Conservation (phyloP, 2,329 filamentous ascomycete species). For the Xylaria sp. region DNA sequence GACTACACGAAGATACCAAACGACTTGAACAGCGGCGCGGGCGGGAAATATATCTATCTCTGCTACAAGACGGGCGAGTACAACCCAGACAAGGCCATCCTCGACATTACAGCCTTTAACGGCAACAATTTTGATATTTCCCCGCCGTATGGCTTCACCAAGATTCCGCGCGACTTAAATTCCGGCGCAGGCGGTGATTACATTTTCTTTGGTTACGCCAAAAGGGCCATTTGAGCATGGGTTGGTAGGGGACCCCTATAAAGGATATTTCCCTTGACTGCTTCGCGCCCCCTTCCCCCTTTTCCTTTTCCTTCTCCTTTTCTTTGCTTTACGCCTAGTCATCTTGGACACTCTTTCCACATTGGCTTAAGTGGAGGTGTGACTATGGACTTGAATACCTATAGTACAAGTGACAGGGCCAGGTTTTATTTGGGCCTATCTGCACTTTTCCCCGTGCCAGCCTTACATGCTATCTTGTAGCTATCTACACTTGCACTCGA, state of each 20-base stretch:
- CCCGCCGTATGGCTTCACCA: slow-evolving; percentile 1
- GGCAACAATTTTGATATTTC: neutral
- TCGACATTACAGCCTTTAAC: slow-evolving; percentile 3
- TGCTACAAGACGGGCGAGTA: neutral
- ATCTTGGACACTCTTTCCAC: neutral
- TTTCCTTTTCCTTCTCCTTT: neutral
- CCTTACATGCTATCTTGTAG: too few species aligned
- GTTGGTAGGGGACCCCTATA: neutral
- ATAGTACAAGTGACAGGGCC: neutral
- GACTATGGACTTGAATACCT: neutral
- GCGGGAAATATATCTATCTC: neutral
- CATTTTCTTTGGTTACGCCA: slow-evolving; percentile 1
- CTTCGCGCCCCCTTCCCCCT: neutral
- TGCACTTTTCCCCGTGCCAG: slow-evolving; percentile 47
- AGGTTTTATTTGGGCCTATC: slow-evolving; percentile 46
- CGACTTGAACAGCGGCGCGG: neutral
- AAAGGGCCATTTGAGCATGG: neutral
- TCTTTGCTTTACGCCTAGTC: neutral
- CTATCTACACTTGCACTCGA: too few species aligned
- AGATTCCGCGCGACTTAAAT: neutral
- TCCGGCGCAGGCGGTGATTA: slow-evolving; percentile 2
- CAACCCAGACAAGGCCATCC: neutral
- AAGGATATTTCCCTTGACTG: neutral
- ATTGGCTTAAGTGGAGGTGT: neutral
- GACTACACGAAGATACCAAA: slow-evolving; percentile 1